phyloP scores from a whole-genome alignment of 2,329 filamentous ascomycete genomes.

The Colletotrichum lentis region DNA sequence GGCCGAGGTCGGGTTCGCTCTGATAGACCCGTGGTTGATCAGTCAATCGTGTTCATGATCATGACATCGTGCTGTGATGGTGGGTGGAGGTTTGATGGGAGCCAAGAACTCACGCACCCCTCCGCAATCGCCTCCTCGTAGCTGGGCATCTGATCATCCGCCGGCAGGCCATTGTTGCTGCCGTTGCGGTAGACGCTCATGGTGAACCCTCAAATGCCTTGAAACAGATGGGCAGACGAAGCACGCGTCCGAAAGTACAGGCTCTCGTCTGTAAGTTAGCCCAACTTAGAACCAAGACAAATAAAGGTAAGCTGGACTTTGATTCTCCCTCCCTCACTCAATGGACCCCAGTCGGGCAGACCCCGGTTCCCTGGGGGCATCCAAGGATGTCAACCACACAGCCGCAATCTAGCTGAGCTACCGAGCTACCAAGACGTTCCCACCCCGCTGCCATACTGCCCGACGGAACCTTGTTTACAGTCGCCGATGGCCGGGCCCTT shows the following conservation, averaged over 20 bases:
- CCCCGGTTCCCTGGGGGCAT: constrained; percentile 7
- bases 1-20: neutral
- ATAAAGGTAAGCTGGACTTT: neutral
- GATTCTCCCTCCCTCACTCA: too few species aligned
- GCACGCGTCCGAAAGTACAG: neutral
- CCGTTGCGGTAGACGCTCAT: constrained; percentile 7
- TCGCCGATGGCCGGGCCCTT: constrained; percentile 17
- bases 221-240: neutral
- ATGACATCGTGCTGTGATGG: neutral
- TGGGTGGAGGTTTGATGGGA: neutral
- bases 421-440: neutral
- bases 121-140: constrained; percentile 26
- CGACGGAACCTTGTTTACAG: constrained; percentile 5
- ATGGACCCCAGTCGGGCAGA: neutral
- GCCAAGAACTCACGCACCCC: constrained; percentile 18
- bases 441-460: neutral
- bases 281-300: neutral
- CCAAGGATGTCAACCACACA: constrained; percentile 13
- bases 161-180: neutral
- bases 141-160: constrained; percentile 22
- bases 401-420: constrained; percentile 12
- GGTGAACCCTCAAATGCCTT: neutral
- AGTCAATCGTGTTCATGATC: neutral
- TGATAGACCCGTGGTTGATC: neutral
- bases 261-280: neutral